Evolutionary conservation across 352 stramenopile species (phyloP), one percentile per base, ranked within the genome.

Genomic region (Globisporangium spinosum): DNA sequence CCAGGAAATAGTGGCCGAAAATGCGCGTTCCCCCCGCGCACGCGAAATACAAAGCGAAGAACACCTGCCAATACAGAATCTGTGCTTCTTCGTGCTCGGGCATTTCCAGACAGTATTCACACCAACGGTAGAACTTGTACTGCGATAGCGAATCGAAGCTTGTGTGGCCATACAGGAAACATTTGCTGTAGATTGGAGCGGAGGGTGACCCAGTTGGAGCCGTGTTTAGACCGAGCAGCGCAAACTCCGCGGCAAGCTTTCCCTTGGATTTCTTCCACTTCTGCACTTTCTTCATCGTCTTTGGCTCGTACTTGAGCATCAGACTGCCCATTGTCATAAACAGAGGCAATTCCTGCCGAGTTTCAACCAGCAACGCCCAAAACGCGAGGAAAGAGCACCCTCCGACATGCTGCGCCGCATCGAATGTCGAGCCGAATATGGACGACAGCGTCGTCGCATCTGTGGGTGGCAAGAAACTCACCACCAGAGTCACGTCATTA

Each of bases 211-310:
- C 45, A 3, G 45, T 29, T 9, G 69, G 69, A 4, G 53, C n/a
- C 2, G 73, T 77, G 53, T 76, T 75, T 23, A 79, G n/a, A 53
- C 74, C 61, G 9, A 79, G 43, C 15, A 77, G 65, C 38, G 51
- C 62, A 2, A 94, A 72, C 35, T 85, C 82, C 1, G 74, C 9
- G 15, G 76, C 68, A 25, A 94, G 54, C 62, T 80, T 89, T 3
- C 85, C 78, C 27, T 91, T 75, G 0, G 75, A 79, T 58, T 82
- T 88, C 64, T 82, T 88, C 70, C 91, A 84, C 61, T 93, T 94
- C 55, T 91, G 83, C 34, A 94, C 53, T 59, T 91, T 93, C 38
- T 86, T 89, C 75, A 89, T 92, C 10, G 87, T 81, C 51, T 87
- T 89, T 0, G 87, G 85, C 35, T 92, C 85, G 59, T 80, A 91